Conservation (phyloP, 106 monocot species). For the Apostasia ramifera region DNA sequence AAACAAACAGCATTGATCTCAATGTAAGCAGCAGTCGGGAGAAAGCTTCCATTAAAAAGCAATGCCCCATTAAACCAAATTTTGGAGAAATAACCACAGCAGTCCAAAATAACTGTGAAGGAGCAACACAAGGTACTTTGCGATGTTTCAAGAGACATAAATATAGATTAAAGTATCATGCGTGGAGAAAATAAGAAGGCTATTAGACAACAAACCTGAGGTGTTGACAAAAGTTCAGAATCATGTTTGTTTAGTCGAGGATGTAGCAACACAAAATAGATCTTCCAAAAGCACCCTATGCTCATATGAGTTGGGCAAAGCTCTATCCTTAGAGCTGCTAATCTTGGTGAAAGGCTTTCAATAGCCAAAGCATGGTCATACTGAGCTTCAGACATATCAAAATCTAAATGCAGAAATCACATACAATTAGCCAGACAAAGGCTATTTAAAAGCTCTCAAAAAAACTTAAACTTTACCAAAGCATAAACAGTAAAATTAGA, state of each 20-base stretch:
- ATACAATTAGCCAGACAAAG: background rate
- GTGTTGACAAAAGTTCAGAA: constrained; percentile 82
- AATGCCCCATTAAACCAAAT: background rate
- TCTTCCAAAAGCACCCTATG: constrained; percentile 96
- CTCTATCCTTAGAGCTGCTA: constrained; percentile 85
- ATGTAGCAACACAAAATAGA: constrained; percentile 97
- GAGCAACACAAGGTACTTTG: background rate
- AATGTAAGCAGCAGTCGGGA: background rate
- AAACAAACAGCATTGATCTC: background rate
- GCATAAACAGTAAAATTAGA: too few species aligned
- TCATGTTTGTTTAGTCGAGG: constrained; percentile 80
- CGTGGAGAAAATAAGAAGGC: background rate
- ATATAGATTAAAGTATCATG: too few species aligned
- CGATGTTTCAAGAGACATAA: background rate
- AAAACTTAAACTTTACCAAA: too few species aligned
- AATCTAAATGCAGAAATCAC: constrained; percentile 43
- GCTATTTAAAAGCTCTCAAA: too few species aligned
- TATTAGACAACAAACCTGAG: constrained; percentile 41
- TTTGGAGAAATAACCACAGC: background rate
- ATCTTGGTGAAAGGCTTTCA: constrained; percentile 70
- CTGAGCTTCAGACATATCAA: constrained; percentile 92
- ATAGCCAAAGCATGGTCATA: constrained; percentile 86
- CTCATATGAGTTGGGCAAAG: constrained; percentile 98
- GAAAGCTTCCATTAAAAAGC: background rate
- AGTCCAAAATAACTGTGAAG: background rate